Conservation (phyloP, 306 rosid species). For the Cicer cuneatum region DNA sequence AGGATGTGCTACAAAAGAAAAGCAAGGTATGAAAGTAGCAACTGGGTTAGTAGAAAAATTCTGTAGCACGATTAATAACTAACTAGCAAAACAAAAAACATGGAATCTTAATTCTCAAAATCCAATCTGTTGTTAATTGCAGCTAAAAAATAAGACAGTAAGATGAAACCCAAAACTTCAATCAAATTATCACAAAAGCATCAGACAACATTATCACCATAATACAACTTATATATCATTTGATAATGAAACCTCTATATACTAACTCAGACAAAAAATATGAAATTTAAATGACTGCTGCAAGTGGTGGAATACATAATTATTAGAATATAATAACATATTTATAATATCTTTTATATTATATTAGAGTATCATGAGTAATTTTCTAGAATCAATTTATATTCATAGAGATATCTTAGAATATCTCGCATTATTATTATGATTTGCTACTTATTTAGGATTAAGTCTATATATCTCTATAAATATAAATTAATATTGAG, state of each 20-base stretch:
- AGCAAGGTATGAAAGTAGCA: conserved; percentile 32
- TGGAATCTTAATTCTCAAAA: conserved; percentile 29
- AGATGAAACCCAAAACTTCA: neutral
- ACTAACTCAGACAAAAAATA: neutral
- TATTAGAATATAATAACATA: too few species aligned
- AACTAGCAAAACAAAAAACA: conserved; percentile 23
- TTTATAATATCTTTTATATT: too few species aligned
- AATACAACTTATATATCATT: conserved; percentile 15
- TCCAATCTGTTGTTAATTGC: conserved; percentile 15
- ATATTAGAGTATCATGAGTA: too few species aligned
- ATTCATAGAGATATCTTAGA: too few species aligned
- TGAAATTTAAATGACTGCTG: conserved; percentile 22
- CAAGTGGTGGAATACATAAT: conserved; percentile 2
- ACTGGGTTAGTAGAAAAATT: neutral
- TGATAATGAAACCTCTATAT: conserved; percentile 10
- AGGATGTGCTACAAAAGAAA: conserved; percentile 75
- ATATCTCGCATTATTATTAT: too few species aligned
- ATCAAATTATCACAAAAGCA: conserved; percentile 11
- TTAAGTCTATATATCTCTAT: too few species aligned
- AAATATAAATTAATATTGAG: too few species aligned
- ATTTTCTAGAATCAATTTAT: too few species aligned
- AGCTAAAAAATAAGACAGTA: conserved; percentile 21
- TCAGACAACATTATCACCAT: neutral
- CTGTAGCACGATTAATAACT: conserved; percentile 18
- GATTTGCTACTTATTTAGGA: too few species aligned